phyloP scores from a whole-genome alignment of 805 yeast species.

The Lachancea dasiensis region DNA sequence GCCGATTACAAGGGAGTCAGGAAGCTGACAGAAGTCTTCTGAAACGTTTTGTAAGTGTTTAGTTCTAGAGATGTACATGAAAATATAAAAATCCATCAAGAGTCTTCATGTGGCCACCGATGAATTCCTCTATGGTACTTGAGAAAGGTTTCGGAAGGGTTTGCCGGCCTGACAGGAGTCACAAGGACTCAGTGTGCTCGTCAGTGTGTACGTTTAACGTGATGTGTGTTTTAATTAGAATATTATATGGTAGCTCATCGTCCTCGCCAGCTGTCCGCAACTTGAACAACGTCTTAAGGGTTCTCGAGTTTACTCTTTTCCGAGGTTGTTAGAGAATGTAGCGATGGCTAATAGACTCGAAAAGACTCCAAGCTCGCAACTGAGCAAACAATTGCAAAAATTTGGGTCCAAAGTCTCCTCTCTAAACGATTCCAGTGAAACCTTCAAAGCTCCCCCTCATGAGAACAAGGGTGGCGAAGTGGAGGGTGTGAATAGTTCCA shows the following conservation, averaged over 20 bases:
- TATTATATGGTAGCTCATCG: too few species aligned
- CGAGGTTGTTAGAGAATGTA: constrained; percentile 2
- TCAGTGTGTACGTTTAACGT: too few species aligned
- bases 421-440: constrained; percentile 3
- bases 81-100: too few species aligned
- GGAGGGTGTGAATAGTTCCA: neutral
- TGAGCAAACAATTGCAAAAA: neutral
- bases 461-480: neutral
- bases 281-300: neutral
- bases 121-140: too few species aligned
- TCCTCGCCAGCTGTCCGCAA: neutral
- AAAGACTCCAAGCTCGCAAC: neutral
- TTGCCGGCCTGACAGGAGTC: too few species aligned
- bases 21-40: neutral
- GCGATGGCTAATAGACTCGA: constrained; percentile 4
- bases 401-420: neutral
- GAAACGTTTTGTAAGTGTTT: too few species aligned
- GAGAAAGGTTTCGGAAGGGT: too few species aligned
- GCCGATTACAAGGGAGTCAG: too few species aligned
- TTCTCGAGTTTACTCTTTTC: neutral
- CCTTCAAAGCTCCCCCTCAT: constrained; percentile 1
- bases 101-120: too few species aligned
- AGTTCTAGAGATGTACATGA: too few species aligned
- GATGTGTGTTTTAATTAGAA: too few species aligned
- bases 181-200: too few species aligned